phyloP scores from a whole-genome alignment of 2,329 filamentous ascomycete genomes.

The Diplodia scrobiculata region DNA sequence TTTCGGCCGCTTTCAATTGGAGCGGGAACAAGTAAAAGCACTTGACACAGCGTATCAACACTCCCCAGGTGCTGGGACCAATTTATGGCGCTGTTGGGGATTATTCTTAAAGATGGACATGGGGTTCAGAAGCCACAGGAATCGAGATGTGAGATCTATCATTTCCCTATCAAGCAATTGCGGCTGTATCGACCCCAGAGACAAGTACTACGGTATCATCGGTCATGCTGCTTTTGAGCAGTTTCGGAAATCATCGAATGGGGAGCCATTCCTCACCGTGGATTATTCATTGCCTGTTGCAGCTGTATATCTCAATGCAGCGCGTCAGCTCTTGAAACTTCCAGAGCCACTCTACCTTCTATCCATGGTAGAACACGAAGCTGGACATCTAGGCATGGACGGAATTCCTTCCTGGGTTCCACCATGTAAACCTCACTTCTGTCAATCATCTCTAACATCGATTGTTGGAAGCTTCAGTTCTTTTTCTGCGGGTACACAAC shows the following conservation, averaged over 20 bases:
- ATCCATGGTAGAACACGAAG: neutral
- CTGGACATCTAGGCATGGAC: neutral
- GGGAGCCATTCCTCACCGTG: neutral
- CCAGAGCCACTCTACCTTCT: neutral
- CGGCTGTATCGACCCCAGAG: neutral
- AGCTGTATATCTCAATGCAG: neutral
- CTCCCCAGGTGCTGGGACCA: no score
- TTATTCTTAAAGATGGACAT: rapidly evolving
- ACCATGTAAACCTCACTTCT: neutral
- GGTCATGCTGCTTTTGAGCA: neutral
- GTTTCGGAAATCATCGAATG: neutral
- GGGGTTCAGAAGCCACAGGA: neutral
- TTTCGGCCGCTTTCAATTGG: neutral
- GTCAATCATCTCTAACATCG: rapidly evolving
- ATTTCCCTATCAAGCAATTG: rapidly evolving
- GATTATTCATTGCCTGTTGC: neutral
- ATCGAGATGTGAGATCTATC: rapidly evolving
- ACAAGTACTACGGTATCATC: neutral
- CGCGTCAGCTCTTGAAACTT: neutral
- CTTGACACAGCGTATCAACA: neutral
- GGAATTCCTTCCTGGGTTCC: neutral
- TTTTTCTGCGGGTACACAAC: neutral
- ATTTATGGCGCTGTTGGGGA: no score
- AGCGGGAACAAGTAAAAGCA: neutral
- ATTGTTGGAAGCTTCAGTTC: rapidly evolving